These are phyloP conservation scores for Solanum okadae DNA, from an alignment of 257 asterid genomes.

Conservation along the genomic window DNA sequence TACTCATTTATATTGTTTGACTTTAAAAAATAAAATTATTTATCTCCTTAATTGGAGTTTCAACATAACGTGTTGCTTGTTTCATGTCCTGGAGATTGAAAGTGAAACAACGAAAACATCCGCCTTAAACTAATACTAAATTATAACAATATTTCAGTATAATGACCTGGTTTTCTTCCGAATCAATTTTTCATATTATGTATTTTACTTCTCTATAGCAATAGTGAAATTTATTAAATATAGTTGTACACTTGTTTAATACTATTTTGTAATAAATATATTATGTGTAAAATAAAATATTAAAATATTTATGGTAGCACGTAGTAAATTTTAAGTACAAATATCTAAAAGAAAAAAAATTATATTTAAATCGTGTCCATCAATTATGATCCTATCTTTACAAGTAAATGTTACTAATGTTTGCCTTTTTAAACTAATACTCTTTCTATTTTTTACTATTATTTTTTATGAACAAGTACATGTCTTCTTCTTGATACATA, in stretches of 20 bases:
- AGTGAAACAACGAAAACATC: neutral
- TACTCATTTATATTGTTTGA: neutral
- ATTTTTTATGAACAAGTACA: neutral
- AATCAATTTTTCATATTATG: too few relatives aligned
- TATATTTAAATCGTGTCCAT: neutral
- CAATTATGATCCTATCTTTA: neutral
- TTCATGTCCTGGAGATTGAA: neutral
- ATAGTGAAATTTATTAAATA: too few relatives aligned
- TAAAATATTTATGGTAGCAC: neutral
- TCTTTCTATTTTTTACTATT: too few relatives aligned
- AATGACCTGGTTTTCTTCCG: too few relatives aligned
- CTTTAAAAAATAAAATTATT: neutral
- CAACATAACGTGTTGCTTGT: neutral
- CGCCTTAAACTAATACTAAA: neutral
- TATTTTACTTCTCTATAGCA: neutral
- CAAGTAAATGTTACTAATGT: neutral
- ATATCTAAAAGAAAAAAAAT: neutral
- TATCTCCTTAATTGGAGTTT: neutral
- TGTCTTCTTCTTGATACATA: neutral
- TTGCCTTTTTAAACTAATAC: neutral
- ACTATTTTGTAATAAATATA: too few relatives aligned
- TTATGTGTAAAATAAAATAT: too few relatives aligned
- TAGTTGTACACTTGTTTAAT: neutral
- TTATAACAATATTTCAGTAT: too few relatives aligned
- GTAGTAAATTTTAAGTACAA: too few relatives aligned